Base-by-base conservation (phyloP, 768 basidiomycete genomes). In the Cyclocybe aegerita region DNA sequence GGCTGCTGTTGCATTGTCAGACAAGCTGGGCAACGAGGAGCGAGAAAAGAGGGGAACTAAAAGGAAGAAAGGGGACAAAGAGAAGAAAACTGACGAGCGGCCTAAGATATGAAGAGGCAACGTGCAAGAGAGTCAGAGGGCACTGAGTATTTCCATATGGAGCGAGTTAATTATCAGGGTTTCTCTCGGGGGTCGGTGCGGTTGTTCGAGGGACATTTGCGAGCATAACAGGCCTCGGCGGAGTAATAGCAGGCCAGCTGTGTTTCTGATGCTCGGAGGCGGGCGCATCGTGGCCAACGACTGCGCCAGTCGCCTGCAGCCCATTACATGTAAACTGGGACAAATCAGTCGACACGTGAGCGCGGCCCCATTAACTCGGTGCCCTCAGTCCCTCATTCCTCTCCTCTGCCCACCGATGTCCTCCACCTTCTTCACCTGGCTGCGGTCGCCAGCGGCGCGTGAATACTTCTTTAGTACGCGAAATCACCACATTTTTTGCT, bases 391-490 rank as follows among this genome's bases (percentile, higher is more conserved):
- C 31, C 34, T 49, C 44, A 58, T 58, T n/a, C n/a, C 38, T 46
- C 58, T 51, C 51, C 57, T 60, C 60, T 50, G 34, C 33, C 23
- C 46, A 30, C 36, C 49, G 29, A 93, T 93, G 91, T 79, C 91
- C 50, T 89, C 90, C 34, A 84, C 85, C 33, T 94, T 97, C 75
- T 76, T 88, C 65, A 79, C 82, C 62, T 98, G 95, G 95, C 63
- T 91, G 63, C 86, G 88, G 64, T 93, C 91, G 41, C 95, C 95
- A 45, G 92, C 92, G 40, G 90, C 91, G 14, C 78, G 91, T 60
- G 83, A 94, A 59, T 98, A 98, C 70, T 96, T 98, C 75, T 90
- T 97, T 74, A 97, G 95, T 93, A 55, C 56, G 93, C 76, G 8
- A 29, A 5, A 16, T 11, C 36, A 11, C 12, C 10, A 34, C 17